These are phyloP conservation scores for Tetragonia tetragonoides DNA, from an alignment of 148 eudicot genomes.

Conservation along the genomic window DNA sequence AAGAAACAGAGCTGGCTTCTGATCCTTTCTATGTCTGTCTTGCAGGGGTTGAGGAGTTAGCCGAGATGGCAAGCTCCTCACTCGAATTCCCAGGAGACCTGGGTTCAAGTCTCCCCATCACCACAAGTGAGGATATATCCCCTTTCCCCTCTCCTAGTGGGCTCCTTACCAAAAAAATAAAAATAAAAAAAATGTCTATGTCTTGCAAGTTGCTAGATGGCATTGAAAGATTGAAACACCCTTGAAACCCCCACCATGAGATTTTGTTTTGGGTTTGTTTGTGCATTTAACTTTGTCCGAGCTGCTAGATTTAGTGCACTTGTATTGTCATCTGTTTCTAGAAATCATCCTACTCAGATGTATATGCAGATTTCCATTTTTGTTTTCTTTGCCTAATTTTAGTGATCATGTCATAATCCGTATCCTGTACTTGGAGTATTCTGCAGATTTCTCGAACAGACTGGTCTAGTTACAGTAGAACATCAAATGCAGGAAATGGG, in stretches of 20 bases:
- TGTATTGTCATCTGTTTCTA: neutral
- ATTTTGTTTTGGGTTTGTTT: neutral
- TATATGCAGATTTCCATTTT: neutral
- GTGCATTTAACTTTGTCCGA: neutral
- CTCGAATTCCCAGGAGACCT: no score
- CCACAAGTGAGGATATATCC: no score
- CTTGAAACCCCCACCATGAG: neutral
- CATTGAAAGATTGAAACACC: neutral
- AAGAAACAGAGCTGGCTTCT: neutral
- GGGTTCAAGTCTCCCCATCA: no score
- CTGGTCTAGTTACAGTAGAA: conserved; percentile 81
- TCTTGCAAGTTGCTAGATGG: no score
- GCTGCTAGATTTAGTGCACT: neutral
- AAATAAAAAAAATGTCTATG: no score
- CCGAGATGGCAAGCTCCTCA: no score
- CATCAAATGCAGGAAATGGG: conserved; percentile 93
- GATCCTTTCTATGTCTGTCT: no score
- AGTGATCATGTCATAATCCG: neutral
- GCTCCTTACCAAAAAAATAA: no score
- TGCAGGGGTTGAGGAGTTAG: no score
- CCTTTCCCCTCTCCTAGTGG: no score
- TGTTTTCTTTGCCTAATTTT: neutral
- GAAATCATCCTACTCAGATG: neutral
- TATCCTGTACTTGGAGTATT: neutral
- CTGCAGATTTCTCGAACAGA: conserved; percentile 84